Base-by-base conservation (phyloP, 1,139 yeast genomes). In the Candida sanyaensis region DNA sequence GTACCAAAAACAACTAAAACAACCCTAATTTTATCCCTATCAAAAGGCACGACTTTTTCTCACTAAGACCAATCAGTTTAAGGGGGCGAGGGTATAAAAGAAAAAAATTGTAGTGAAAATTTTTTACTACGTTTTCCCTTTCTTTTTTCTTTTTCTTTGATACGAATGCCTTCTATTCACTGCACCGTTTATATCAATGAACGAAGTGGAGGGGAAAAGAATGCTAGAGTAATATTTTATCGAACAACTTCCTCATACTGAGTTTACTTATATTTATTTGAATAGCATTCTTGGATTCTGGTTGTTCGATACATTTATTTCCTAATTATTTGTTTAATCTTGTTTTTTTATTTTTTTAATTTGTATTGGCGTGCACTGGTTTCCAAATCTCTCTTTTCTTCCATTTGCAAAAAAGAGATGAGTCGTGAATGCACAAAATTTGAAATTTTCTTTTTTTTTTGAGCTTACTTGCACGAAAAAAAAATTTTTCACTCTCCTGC, bases 131-230 rank as follows among this genome's bases (percentile, higher is more conserved):
- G 23, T 31, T 42, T 45, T 39, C 17, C 39, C 42, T 29, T 42
- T 38, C 33, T 44, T 45, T 36, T 42, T 44, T 37, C 61, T 44
- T 47, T 32, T 45, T 62, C 68, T 64, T 65, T 68, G 81, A 77
- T 77, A 77, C 81, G 79, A 73, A 72, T 63, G 83, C 80, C 67
- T 71, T 76, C 82, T 75, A 78, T 78, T 78, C 82, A 78, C 83
- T 78, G 82, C 81, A 76, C 80, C 80, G 69, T 69, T 68, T 69
- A 53, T 52, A 46, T 42, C 56, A 57, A 64, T 77, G 78, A 73
- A 64, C 71, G 81, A 75, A 30, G 60, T 76, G 82, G 74, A 69
- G 74, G 75, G 75, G 75, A 69, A 69, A 69, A 66, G 74, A 71
- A 63, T 59, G 69, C 73, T 58, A 66, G 72, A 69, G 45, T 36